Percentiles rank a stretch among this genome's conserved stretches.
These are phyloP conservation scores for Cicer chorassanicum DNA, from an alignment of 306 rosid genomes.

Conservation along the genomic window DNA sequence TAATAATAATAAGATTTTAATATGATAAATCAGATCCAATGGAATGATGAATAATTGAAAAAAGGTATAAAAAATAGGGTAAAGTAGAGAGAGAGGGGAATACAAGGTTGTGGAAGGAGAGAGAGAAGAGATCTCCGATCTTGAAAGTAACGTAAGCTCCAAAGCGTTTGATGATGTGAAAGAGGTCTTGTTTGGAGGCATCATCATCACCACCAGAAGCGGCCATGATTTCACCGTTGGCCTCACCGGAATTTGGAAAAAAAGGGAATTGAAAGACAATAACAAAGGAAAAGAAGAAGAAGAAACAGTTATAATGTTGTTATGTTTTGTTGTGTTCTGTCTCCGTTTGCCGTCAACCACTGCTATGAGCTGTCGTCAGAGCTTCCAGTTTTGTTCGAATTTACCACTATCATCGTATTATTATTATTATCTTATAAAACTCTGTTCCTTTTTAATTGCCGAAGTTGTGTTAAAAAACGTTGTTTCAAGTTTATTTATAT, in stretches of 20 bases:
- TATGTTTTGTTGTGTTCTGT: background rate
- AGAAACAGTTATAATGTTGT: background rate
- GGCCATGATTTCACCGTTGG: slow-evolving; percentile 38
- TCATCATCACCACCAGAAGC: slow-evolving; percentile 40
- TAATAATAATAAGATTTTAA: background rate
- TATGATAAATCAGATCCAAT: slow-evolving; percentile 47
- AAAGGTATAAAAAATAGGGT: background rate
- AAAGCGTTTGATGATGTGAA: slow-evolving; percentile 76
- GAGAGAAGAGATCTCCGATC: slow-evolving; percentile 68
- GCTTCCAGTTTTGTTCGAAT: slow-evolving; percentile 18
- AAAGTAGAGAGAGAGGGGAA: slow-evolving; percentile 17
- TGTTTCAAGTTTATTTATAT: too few relatives aligned
- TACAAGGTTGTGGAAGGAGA: slow-evolving; percentile 68
- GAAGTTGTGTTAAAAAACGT: too few relatives aligned
- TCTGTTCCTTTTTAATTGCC: too few relatives aligned
- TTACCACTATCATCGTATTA: background rate
- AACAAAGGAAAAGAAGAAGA: background rate
- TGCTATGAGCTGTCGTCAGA: slow-evolving; percentile 43
- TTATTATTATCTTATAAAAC: background rate
- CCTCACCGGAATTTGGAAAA: background rate
- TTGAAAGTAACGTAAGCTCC: slow-evolving; percentile 73
- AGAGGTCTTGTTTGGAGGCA: slow-evolving; percentile 71
- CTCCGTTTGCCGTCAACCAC: slow-evolving; percentile 43
- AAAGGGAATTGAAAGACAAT: background rate
- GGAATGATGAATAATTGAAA: background rate